Conservation (phyloP, 768 basidiomycete genomes). For the Kwoniella mangroviensis region DNA sequence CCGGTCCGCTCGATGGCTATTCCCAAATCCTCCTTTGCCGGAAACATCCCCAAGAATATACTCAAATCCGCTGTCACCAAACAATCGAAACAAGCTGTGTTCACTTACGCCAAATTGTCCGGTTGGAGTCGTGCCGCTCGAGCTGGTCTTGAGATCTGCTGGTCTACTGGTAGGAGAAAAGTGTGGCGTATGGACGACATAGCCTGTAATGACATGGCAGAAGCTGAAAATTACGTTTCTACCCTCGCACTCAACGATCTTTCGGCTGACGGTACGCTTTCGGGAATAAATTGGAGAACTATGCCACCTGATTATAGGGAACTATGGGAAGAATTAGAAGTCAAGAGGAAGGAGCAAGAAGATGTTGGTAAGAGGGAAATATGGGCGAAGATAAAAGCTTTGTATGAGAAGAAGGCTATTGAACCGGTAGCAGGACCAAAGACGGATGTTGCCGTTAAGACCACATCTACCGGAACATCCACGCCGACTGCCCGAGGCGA, state of each 20-base stretch:
- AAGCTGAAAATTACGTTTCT: conserved; percentile 89
- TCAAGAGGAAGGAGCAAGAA: conserved; percentile 65
- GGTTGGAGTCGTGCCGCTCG: conserved; percentile 75
- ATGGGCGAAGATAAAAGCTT: conserved; percentile 71
- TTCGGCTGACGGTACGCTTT: conserved; percentile 53
- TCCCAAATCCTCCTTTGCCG: conserved; percentile 73
- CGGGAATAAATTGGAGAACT: conserved; percentile 68
- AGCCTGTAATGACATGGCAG: conserved; percentile 74
- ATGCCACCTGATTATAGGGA: conserved; percentile 84
- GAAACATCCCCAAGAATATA: conserved; percentile 75
- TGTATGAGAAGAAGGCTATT: conserved; percentile 61
- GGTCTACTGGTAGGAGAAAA: conserved; percentile 64
- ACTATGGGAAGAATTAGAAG: conserved; percentile 89
- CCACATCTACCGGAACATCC: background rate
- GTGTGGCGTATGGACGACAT: conserved; percentile 83
- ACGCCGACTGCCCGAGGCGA: background rate
- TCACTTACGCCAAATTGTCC: conserved; percentile 71
- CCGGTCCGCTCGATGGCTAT: conserved; percentile 70
- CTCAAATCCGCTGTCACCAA: conserved; percentile 63
- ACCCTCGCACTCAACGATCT: conserved; percentile 82
- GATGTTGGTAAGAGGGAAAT: conserved; percentile 69
- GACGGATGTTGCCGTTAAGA: background rate
- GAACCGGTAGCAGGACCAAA: background rate
- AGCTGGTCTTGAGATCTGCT: conserved; percentile 72
- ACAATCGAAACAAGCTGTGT: conserved; percentile 67